phyloP scores from a whole-genome alignment of 1,284 basidiomycete genomes.

The Meripilus lineatus region DNA sequence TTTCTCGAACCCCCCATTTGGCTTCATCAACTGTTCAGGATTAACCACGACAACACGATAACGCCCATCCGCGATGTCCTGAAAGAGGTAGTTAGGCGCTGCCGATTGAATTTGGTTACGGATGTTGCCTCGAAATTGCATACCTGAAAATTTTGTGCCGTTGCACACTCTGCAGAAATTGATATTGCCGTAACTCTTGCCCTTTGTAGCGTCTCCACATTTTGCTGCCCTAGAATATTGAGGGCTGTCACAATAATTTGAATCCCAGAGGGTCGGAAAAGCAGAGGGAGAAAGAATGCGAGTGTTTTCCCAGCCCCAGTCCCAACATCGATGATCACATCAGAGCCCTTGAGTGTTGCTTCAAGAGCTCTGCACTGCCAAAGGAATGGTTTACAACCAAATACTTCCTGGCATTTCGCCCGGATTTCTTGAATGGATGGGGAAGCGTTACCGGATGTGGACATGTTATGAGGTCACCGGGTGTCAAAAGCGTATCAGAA shows the following conservation, averaged over 20 bases:
- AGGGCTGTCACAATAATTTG: slow-evolving; percentile 15
- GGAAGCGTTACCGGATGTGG: no score
- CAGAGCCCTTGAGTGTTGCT: background rate
- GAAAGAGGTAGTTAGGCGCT: slow-evolving; percentile 4
- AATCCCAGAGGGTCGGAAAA: slow-evolving; percentile 4
- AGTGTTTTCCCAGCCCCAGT: slow-evolving; percentile 14
- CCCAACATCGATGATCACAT: slow-evolving; percentile 2
- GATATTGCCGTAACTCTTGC: slow-evolving; percentile 10
- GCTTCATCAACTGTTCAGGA: slow-evolving; percentile 27
- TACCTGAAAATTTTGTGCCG: slow-evolving; percentile 9
- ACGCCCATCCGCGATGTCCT: slow-evolving; percentile 27
- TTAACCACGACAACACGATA: slow-evolving; percentile 29
- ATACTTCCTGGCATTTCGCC: background rate
- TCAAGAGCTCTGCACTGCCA: background rate
- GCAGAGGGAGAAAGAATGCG: slow-evolving; percentile 10
- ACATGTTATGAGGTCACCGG: no score
- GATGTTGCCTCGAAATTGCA: background rate
- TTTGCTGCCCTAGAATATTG: slow-evolving; percentile 17
- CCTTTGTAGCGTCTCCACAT: slow-evolving; percentile 2
- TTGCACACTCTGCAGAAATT: slow-evolving; percentile 6
- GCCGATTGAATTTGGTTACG: background rate
- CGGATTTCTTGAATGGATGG: background rate
- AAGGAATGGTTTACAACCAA: background rate
- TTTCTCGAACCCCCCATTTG: slow-evolving; percentile 14
- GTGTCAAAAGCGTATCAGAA: background rate